Evolutionary conservation across 179 eudicot species (phyloP).

Genomic region (Carnegiea gigantea): DNA sequence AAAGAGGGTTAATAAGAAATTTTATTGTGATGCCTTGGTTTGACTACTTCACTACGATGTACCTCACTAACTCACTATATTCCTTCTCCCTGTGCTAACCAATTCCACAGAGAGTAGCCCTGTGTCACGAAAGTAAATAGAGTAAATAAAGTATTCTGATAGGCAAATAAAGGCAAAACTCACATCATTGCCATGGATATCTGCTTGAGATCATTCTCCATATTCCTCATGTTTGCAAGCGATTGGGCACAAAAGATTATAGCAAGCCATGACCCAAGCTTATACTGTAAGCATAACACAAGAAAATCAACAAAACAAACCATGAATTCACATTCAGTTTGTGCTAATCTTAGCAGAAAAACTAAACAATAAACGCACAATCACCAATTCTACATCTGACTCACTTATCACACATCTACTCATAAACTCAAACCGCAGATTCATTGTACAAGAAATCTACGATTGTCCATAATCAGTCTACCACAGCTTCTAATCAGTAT

Average conservation of each 20-base stretch:
- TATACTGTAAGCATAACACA: constrained; percentile 56
- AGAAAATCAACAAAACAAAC: not conserved
- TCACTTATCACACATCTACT: not conserved
- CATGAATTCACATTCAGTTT: not conserved
- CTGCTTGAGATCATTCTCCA: constrained; percentile 79
- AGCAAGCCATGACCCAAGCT: constrained; percentile 87
- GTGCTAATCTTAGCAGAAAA: not conserved
- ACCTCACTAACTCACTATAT: not conserved
- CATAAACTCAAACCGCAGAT: not conserved
- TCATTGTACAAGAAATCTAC: not conserved
- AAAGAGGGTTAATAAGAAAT: not conserved
- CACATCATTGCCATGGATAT: constrained; percentile 86
- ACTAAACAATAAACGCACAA: not conserved
- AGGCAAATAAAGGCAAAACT: constrained; percentile 28
- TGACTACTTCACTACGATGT: not conserved
- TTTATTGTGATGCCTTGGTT: not conserved
- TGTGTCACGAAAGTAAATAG: not conserved
- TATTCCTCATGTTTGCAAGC: constrained; percentile 64
- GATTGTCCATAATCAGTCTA: not conserved
- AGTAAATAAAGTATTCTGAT: not conserved
- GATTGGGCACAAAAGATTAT: constrained; percentile 76
- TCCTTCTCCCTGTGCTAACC: not conserved
- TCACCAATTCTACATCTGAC: not conserved
- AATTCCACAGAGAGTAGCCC: not conserved
- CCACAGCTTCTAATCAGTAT: not conserved